Evolutionary conservation across 2,329 filamentous ascomycete genomes (phyloP).

Genomic region (Penicillium occitanis): DNA sequence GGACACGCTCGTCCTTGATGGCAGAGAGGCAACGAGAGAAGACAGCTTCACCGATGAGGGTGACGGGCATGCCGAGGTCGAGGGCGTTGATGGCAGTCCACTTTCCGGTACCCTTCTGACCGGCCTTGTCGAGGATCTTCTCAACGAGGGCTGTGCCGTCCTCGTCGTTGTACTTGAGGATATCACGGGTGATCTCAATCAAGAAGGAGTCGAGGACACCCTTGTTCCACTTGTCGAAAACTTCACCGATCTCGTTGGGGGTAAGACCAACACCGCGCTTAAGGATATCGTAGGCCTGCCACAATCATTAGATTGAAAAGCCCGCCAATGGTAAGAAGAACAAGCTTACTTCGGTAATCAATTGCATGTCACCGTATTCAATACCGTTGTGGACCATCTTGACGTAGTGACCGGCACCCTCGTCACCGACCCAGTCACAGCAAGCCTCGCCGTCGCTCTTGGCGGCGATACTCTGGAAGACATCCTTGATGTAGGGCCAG

Average conservation of each 20-base stretch:
- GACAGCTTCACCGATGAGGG: constrained; percentile 94
- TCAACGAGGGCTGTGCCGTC: constrained; percentile 88
- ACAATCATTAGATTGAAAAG: not conserved
- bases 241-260: constrained; percentile 93
- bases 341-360: constrained; percentile 86
- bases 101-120: constrained; percentile 99
- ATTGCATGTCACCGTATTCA: constrained; percentile 99
- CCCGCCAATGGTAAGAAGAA: not conserved
- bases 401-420: constrained; percentile 99
- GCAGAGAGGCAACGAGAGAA: constrained; percentile 91
- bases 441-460: constrained; percentile 97
- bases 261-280: constrained; percentile 90
- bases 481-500: constrained; percentile 97
- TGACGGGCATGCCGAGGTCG: constrained; percentile 97
- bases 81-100: constrained; percentile 99
- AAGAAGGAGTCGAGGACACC: constrained; percentile 98
- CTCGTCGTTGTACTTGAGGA: constrained; percentile 97
- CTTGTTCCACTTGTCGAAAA: constrained; percentile 96
- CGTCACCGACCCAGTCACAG: constrained; percentile 99
- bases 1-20: constrained; percentile 88
- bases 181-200: constrained; percentile 97
- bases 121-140: constrained; percentile 98
- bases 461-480: constrained; percentile 96
- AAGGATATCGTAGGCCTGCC: constrained; percentile 97
- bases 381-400: constrained; percentile 99